These are phyloP conservation scores for Tricholoma hemisulphureum DNA, from an alignment of 768 basidiomycete genomes.

Conservation along the genomic window DNA sequence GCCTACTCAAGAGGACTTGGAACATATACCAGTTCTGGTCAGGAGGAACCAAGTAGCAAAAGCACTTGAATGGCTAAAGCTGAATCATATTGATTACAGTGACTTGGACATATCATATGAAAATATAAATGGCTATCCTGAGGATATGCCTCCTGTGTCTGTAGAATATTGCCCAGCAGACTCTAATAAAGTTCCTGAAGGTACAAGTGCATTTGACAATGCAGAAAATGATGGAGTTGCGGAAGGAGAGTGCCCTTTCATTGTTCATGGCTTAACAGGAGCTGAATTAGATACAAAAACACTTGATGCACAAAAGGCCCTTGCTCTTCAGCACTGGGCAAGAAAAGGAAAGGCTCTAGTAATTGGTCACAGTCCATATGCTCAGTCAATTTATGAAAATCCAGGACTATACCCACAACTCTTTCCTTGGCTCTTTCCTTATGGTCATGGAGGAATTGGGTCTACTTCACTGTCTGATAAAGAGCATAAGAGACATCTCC, in stretches of 20 bases:
- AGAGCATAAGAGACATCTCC: no score
- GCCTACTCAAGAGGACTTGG: constrained; percentile 27
- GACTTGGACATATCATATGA: constrained; percentile 29
- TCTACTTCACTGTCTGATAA: no score
- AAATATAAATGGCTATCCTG: constrained; percentile 23
- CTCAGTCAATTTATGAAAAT: constrained; percentile 30
- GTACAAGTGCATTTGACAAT: constrained; percentile 20
- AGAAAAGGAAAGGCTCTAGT: constrained; percentile 15
- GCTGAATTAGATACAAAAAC: constrained; percentile 15
- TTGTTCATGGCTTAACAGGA: constrained; percentile 36
- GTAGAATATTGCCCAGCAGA: constrained; percentile 22
- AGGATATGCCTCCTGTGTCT: constrained; percentile 17
- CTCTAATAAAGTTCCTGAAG: constrained; percentile 12
- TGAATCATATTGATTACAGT: constrained; percentile 32
- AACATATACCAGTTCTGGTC: constrained; percentile 31
- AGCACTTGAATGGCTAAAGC: constrained; percentile 33
- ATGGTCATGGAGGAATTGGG: no score
- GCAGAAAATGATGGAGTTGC: constrained; percentile 21
- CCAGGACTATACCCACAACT: constrained; percentile 33
- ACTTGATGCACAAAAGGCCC: constrained; percentile 14
- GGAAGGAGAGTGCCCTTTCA: constrained; percentile 33
- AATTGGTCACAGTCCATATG: constrained; percentile 14
- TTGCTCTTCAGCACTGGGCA: constrained; percentile 22
- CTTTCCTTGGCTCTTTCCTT: no score
- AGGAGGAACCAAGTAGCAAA: constrained; percentile 17